Conservation (phyloP, 805 yeast species). For the Metschnikowia chrysomelidarum region DNA sequence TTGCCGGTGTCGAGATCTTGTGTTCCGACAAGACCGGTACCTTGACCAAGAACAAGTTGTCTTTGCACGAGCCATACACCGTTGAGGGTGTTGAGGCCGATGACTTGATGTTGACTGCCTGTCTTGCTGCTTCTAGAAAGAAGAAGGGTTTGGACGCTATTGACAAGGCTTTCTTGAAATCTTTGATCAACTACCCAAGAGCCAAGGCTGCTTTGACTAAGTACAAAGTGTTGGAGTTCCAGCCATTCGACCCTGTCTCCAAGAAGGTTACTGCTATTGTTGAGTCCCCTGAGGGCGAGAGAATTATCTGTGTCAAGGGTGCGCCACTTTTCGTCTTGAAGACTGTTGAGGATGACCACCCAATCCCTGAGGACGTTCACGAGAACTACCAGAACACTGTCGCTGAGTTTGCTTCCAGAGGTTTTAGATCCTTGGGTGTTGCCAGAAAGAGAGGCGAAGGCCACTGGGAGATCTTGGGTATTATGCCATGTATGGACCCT, state of each 20-base stretch:
- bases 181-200: constrained; percentile 83
- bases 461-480: constrained; percentile 96
- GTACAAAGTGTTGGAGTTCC: constrained; percentile 93
- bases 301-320: constrained; percentile 95
- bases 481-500: constrained; percentile 99
- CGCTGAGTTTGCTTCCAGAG: constrained; percentile 96
- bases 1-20: constrained; percentile 96
- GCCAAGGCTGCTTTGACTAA: constrained; percentile 90
- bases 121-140: constrained; percentile 97
- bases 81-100: constrained; percentile 96
- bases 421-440: constrained; percentile 98
- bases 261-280: constrained; percentile 94
- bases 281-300: constrained; percentile 94
- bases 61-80: constrained; percentile 96
- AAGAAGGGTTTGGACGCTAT: constrained; percentile 97
- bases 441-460: constrained; percentile 98
- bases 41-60: constrained; percentile 93
- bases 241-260: constrained; percentile 97
- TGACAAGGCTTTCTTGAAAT: constrained; percentile 93
- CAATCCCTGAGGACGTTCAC: constrained; percentile 89
- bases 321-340: constrained; percentile 95
- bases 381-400: constrained; percentile 96
- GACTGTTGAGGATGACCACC: constrained; percentile 97
- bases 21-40: constrained; percentile 99
- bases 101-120: constrained; percentile 95